Percentiles rank a stretch among this genome's conserved stretches.
Evolutionary conservation across 2,329 filamentous ascomycete species (phyloP).

Genomic region (Fusarium sp.): DNA sequence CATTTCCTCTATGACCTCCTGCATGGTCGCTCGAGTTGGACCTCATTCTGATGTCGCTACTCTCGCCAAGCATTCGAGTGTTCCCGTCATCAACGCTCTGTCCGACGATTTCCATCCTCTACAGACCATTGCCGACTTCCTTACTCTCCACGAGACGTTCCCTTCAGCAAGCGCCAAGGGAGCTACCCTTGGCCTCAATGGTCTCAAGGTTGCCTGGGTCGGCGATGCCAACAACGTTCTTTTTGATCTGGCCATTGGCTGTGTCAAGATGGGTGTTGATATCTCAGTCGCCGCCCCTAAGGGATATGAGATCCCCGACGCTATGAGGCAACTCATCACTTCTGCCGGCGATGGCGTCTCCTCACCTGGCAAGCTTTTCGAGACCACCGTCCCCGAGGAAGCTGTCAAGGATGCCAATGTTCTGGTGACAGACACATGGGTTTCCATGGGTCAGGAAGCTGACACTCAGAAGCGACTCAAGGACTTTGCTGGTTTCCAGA

Average conservation of each 20-base stretch:
- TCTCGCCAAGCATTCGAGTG: constrained; percentile 77
- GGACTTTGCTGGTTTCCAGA: constrained; percentile 90
- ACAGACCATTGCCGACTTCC: constrained; percentile 92
- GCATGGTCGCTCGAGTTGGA: constrained; percentile 83
- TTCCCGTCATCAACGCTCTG: constrained; percentile 88
- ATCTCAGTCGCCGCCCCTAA: constrained; percentile 87
- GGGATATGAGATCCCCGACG: constrained; percentile 82
- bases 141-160: constrained; percentile 87
- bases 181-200: constrained; percentile 74
- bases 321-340: constrained; percentile 79
- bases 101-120: constrained; percentile 94
- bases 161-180: constrained; percentile 56
- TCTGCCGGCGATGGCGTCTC: constrained; percentile 67
- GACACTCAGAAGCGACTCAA: constrained; percentile 81
- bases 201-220: constrained; percentile 93
- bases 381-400: constrained; percentile 85
- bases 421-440: constrained; percentile 96
- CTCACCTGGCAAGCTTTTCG: constrained; percentile 73
- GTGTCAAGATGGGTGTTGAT: constrained; percentile 86
- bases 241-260: constrained; percentile 90
- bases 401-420: constrained; percentile 88
- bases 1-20: constrained; percentile 92
- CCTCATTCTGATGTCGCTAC: constrained; percentile 79
- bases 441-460: constrained; percentile 96
- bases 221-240: constrained; percentile 98